A percentile compares a stretch with the other conserved stretches of the same genome.
phyloP scores from a whole-genome alignment of 1,139 yeast species.

The Dujonia santamariae region DNA sequence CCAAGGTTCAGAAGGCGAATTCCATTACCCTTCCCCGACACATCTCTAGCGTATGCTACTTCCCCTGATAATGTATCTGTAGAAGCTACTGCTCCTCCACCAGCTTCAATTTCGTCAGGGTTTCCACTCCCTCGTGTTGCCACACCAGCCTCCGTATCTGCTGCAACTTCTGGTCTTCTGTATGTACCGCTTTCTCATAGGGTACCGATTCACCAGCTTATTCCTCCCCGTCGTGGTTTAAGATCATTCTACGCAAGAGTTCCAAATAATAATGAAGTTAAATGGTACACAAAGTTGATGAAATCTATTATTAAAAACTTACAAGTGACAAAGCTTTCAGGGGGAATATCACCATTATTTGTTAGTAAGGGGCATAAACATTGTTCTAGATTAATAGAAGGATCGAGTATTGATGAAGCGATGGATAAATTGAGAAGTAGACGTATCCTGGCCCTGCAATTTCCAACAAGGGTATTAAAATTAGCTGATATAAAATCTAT shows the following conservation, averaged over 20 bases:
- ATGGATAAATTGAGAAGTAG: conserved; percentile 1
- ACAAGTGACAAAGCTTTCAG: neutral
- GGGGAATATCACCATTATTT: conserved; percentile 6
- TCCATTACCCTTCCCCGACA: conserved; percentile 8
- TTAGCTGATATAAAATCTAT: too few species aligned
- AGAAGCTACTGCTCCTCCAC: too few species aligned
- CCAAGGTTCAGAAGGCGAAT: conserved; percentile 2
- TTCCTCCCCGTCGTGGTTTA: too few species aligned
- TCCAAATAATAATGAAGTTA: neutral
- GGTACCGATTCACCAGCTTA: neutral
- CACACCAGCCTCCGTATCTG: too few species aligned
- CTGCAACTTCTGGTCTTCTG: too few species aligned
- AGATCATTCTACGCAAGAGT: too few species aligned
- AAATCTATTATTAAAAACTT: neutral
- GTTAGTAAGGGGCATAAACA: conserved; percentile 4
- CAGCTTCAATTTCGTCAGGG: too few species aligned
- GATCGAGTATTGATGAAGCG: conserved; percentile 3
- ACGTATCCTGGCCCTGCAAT: neutral
- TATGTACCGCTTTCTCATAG: conserved; percentile 12
- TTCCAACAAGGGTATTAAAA: too few species aligned
- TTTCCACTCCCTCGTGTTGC: too few species aligned
- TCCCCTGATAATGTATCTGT: too few species aligned
- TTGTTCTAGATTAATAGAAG: neutral
- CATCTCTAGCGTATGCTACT: too few species aligned
- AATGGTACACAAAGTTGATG: conserved; percentile 2